phyloP scores from a whole-genome alignment of 345 rosid genomes.

The Populus nigra region DNA sequence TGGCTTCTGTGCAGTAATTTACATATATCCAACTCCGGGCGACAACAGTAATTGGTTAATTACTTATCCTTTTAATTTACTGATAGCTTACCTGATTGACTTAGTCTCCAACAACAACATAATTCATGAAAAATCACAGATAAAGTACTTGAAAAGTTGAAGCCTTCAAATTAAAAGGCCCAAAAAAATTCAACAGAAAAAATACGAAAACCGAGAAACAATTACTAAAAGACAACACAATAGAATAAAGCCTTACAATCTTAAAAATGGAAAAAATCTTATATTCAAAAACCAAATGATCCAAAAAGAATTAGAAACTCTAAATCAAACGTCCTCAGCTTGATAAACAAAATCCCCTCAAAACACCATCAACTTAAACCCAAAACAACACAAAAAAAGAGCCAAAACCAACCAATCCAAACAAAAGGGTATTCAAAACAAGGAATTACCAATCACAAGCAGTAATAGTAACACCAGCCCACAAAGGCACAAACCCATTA shows the following conservation, averaged over 20 bases:
- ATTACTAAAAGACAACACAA: neutral
- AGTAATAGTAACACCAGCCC: constrained; percentile 90
- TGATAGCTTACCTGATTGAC: neutral
- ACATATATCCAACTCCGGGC: neutral
- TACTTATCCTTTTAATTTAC: neutral
- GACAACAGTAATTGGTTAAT: neutral
- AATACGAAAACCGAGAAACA: neutral
- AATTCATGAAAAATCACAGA: neutral
- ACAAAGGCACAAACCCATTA: constrained; percentile 75
- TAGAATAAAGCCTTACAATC: neutral
- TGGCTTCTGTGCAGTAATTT: neutral
- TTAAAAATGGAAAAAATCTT: neutral
- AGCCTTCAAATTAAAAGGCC: neutral
- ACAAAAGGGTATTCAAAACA: neutral
- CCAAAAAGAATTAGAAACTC: neutral
- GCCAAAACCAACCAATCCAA: neutral
- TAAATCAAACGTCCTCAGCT: neutral
- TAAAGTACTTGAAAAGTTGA: neutral
- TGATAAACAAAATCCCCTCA: neutral
- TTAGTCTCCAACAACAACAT: neutral
- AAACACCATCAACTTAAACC: neutral
- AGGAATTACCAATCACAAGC: constrained; percentile 70
- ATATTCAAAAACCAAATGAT: neutral
- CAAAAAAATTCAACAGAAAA: neutral
- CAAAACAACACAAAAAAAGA: neutral